phyloP scores from a whole-genome alignment of 1,284 basidiomycete species.

The Sanghuangporus sanghuang region DNA sequence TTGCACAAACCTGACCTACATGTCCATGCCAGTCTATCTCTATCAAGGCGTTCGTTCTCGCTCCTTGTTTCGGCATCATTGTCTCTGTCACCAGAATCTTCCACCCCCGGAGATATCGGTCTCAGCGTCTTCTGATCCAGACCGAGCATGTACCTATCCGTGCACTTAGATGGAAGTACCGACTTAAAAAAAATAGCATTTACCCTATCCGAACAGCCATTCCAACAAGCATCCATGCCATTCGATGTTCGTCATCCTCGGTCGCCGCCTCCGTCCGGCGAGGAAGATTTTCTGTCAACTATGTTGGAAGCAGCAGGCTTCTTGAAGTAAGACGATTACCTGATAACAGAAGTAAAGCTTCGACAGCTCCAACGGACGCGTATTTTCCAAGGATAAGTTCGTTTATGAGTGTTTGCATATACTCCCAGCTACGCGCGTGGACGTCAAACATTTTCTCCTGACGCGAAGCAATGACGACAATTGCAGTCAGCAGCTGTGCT shows the following conservation, averaged over 20 bases:
- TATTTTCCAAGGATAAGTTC: slow-evolving; percentile 29
- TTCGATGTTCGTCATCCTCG: slow-evolving; percentile 28
- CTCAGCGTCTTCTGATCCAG: slow-evolving; percentile 28
- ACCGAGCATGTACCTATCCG: slow-evolving; percentile 25
- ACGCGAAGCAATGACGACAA: slow-evolving; percentile 36
- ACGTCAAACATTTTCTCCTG: slow-evolving; percentile 17
- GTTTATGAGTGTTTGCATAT: slow-evolving; percentile 30
- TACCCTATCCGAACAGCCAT: slow-evolving; percentile 27
- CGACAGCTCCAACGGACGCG: slow-evolving; percentile 33
- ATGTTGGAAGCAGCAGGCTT: neutral
- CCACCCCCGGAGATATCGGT: slow-evolving; percentile 28
- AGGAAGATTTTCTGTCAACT: slow-evolving; percentile 13
- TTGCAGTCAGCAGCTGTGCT: slow-evolving; percentile 32
- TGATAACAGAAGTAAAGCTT: slow-evolving; percentile 33
- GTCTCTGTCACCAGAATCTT: slow-evolving; percentile 21
- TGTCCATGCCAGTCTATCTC: slow-evolving; percentile 35
- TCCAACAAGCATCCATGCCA: slow-evolving; percentile 34
- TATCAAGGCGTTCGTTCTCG: slow-evolving; percentile 26
- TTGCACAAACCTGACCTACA: slow-evolving; percentile 20
- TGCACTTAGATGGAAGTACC: neutral
- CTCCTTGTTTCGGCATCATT: neutral
- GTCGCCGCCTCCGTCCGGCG: slow-evolving; percentile 14
- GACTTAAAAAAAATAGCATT: neutral
- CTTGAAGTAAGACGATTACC: slow-evolving; percentile 16
- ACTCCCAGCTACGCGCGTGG: slow-evolving; percentile 16